Evolutionary conservation across 2,329 filamentous ascomycete genomes (phyloP).

Genomic region (Cytospora piceicola): DNA sequence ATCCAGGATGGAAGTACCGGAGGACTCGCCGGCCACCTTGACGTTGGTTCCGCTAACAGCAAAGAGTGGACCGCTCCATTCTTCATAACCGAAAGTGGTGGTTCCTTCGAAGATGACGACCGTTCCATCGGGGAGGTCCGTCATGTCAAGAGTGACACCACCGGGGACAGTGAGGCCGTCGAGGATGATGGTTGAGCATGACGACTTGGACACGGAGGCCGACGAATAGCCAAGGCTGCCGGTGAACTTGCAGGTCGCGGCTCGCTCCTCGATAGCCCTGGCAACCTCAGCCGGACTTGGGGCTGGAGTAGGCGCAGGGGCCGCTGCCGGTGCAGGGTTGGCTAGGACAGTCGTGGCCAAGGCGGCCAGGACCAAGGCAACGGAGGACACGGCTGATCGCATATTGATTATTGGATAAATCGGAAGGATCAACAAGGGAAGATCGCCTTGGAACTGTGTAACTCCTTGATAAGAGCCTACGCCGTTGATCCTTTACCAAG

Average conservation of each 20-base stretch:
- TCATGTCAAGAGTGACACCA: conserved; percentile 43
- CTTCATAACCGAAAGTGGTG: conserved; percentile 52
- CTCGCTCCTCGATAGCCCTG: conserved; percentile 24
- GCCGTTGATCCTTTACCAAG: neutral
- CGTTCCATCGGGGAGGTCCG: conserved; percentile 39
- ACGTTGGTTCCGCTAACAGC: conserved; percentile 31
- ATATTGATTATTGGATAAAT: neutral
- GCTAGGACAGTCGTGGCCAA: conserved; percentile 10
- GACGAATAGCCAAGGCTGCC: conserved; percentile 44
- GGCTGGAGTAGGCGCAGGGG: conserved; percentile 21
- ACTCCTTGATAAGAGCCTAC: neutral
- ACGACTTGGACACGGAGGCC: conserved; percentile 51
- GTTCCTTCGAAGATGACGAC: conserved; percentile 41
- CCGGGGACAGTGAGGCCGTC: conserved; percentile 43
- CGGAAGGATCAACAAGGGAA: neutral
- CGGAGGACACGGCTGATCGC: neutral
- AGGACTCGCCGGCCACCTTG: conserved; percentile 36
- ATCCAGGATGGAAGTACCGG: conserved; percentile 30
- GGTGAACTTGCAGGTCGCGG: conserved; percentile 56
- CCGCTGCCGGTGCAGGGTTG: conserved; percentile 11
- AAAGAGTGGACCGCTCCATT: conserved; percentile 61
- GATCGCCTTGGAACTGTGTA: neutral
- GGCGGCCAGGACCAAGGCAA: conserved; percentile 11
- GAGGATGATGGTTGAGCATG: conserved; percentile 45
- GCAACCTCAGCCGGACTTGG: conserved; percentile 18